phyloP scores from a whole-genome alignment of 2,329 filamentous ascomycete species.

The Helicocarpus griseus region DNA sequence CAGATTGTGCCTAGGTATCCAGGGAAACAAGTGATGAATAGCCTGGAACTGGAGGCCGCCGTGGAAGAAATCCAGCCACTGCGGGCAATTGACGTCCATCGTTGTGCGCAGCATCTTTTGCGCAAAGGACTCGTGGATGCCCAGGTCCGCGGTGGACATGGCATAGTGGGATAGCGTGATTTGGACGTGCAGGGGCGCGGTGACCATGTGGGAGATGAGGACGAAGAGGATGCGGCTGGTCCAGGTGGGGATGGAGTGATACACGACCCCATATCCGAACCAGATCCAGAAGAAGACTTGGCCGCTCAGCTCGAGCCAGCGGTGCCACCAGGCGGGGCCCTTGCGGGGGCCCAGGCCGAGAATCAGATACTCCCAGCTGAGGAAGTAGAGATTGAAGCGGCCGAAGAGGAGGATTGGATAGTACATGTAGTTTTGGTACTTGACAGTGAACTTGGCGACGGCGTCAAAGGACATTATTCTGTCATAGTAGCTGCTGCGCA shows the following conservation, averaged over 20 bases:
- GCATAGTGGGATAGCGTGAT: conserved; percentile 88
- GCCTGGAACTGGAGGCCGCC: conserved; percentile 84
- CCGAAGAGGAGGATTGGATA: conserved; percentile 72
- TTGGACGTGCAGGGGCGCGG: conserved; percentile 74
- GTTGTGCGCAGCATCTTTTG: conserved; percentile 87
- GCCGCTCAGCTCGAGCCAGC: conserved; percentile 65
- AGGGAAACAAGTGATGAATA: conserved; percentile 74
- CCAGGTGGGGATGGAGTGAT: conserved; percentile 59
- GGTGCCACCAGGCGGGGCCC: conserved; percentile 72
- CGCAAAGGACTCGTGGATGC: conserved; percentile 73
- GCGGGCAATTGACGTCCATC: conserved; percentile 83
- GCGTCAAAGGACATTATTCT: conserved; percentile 68
- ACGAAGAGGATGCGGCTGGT: conserved; percentile 63
- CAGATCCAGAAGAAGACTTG: conserved; percentile 75
- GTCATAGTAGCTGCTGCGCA: conserved; percentile 75
- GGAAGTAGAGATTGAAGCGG: conserved; percentile 75
- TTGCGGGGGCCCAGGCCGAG: conserved; percentile 60
- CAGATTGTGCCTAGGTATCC: conserved; percentile 76
- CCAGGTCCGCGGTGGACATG: conserved; percentile 82
- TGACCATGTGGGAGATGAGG: conserved; percentile 68
- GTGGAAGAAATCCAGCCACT: conserved; percentile 82
- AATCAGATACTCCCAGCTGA: conserved; percentile 70
- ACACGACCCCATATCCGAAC: conserved; percentile 75
- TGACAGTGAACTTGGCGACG: conserved; percentile 57
- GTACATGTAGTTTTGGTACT: conserved; percentile 70